Conservation (phyloP, 129 eudicot genomes). For the Tagetes patula region DNA sequence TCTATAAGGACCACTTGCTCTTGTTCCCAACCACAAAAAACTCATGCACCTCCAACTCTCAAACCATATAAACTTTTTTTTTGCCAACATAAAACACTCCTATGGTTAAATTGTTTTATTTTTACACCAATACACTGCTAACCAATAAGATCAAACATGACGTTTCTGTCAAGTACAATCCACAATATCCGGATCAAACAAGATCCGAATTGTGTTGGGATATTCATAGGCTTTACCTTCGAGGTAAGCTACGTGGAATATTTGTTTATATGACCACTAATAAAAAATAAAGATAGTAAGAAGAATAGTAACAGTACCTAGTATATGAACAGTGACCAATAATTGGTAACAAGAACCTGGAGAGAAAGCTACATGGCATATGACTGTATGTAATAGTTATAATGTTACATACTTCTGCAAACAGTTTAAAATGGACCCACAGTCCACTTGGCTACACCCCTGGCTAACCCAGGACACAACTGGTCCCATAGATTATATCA, state of each 20-base stretch:
- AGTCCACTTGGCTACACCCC: slow-evolving; percentile 7
- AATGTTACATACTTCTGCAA: slow-evolving; percentile 1
- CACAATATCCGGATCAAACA: no score
- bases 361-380: background rate
- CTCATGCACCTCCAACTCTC: slow-evolving; percentile 3
- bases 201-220: no score
- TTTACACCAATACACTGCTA: background rate
- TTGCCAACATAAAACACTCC: background rate
- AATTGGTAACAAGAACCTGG: background rate
- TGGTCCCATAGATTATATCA: background rate
- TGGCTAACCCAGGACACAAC: slow-evolving; percentile 14
- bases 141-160: background rate
- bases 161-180: no score
- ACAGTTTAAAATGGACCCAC: slow-evolving; percentile 7
- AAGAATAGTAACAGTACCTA: no score
- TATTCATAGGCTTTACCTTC: no score
- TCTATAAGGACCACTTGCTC: slow-evolving; percentile 13
- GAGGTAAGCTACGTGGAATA: no score
- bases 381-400: background rate
- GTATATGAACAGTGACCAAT: background rate
- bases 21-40: slow-evolving; percentile 25
- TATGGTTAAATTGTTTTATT: background rate
- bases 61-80: no score
- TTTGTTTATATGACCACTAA: no score
- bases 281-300: no score